A percentile compares a stretch with the other conserved stretches of the same genome.
These are phyloP conservation scores for Pseudogymnoascus sp. DNA, from an alignment of 2,329 filamentous ascomycete genomes.

Conservation along the genomic window DNA sequence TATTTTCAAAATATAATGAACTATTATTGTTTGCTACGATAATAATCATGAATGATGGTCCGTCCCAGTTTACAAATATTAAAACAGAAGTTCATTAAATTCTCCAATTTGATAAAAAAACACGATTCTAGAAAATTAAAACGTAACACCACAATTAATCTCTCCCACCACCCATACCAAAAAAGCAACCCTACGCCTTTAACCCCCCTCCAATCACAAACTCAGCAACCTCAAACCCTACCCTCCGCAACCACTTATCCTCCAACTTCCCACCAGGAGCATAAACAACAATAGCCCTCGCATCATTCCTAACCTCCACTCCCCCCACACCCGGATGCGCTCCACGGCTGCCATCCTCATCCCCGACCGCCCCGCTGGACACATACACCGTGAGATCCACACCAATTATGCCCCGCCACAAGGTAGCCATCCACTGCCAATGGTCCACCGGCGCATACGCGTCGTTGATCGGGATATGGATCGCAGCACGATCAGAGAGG, in stretches of 20 bases:
- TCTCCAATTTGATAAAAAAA: neutral
- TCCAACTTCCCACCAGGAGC: conserved; percentile 39
- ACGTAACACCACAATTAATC: neutral
- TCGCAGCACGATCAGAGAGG: conserved; percentile 67
- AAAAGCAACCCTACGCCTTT: neutral
- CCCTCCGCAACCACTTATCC: conserved; percentile 61
- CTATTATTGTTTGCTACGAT: neutral
- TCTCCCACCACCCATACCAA: neutral
- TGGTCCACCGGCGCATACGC: conserved; percentile 77
- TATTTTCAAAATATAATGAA: neutral
- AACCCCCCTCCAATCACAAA: conserved; percentile 44
- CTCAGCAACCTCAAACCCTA: conserved; percentile 84
- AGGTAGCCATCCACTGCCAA: conserved; percentile 94
- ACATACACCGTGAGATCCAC: conserved; percentile 73
- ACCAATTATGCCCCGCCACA: conserved; percentile 80
- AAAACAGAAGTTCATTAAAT: neutral
- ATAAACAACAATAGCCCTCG: conserved; percentile 46
- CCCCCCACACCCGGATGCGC: conserved; percentile 25
- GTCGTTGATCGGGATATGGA: conserved; percentile 65
- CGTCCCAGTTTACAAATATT: neutral
- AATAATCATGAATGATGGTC: neutral
- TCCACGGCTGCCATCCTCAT: neutral
- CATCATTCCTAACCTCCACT: conserved; percentile 49
- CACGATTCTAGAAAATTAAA: neutral
- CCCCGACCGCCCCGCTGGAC: conserved; percentile 24